Conservation (phyloP, 1,284 basidiomycete genomes). For the Moesziomyces globuligerus region DNA sequence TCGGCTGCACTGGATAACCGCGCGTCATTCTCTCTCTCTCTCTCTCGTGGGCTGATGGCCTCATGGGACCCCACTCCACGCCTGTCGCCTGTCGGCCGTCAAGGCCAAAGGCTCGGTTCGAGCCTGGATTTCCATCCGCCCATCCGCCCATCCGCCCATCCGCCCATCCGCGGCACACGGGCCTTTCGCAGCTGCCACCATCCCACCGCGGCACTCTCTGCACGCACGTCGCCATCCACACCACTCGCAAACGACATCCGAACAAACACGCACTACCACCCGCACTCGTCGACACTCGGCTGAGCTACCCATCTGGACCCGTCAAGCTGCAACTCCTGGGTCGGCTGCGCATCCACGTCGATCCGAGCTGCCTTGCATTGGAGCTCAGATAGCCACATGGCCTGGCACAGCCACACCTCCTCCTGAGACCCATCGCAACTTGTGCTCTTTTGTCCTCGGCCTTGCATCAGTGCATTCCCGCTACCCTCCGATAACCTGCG, state of each 20-base stretch:
- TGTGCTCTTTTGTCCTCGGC: neutral
- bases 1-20: too few relatives aligned
- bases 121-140: too few relatives aligned
- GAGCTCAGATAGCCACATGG: conserved; percentile 39
- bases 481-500: neutral
- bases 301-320: neutral
- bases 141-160: too few relatives aligned
- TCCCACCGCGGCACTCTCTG: too few relatives aligned
- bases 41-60: too few relatives aligned
- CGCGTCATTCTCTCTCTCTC: too few relatives aligned
- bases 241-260: neutral
- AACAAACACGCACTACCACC: neutral
- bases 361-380: conserved; percentile 40
- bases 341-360: conserved; percentile 32
- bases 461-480: neutral
- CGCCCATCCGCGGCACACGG: too few relatives aligned
- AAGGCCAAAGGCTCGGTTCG: too few relatives aligned
- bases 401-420: conserved; percentile 32
- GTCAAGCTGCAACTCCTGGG: conserved; percentile 3
- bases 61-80: too few relatives aligned
- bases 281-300: neutral
- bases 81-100: too few relatives aligned
- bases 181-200: too few relatives aligned
- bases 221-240: too few relatives aligned
- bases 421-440: conserved; percentile 6